Evolutionary conservation across 306 rosid species (phyloP).

Genomic region (Prunus mira): DNA sequence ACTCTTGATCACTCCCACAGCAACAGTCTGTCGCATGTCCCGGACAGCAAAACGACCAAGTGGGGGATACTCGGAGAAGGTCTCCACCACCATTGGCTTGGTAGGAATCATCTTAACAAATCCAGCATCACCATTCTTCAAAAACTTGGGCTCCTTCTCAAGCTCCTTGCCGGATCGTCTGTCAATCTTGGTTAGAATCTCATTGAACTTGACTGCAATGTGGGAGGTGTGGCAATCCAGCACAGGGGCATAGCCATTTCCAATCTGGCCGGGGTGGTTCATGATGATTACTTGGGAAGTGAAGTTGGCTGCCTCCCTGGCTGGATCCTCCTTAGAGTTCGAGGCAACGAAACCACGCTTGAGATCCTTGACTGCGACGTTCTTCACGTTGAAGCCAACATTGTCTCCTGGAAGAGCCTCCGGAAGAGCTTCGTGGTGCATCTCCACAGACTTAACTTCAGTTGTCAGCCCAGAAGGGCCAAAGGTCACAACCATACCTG

Average conservation of each 20-base stretch:
- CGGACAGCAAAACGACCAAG: slow-evolving; percentile 91
- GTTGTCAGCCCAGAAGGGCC: slow-evolving; percentile 74
- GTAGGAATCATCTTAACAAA: slow-evolving; percentile 83
- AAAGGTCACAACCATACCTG: slow-evolving; percentile 69
- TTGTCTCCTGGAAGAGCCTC: slow-evolving; percentile 92
- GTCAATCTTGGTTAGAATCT: slow-evolving; percentile 80
- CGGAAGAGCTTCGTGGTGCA: slow-evolving; percentile 80
- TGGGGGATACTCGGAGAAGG: slow-evolving; percentile 78
- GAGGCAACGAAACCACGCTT: slow-evolving; percentile 94
- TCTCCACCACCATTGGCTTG: slow-evolving; percentile 92
- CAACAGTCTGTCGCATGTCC: slow-evolving; percentile 94
- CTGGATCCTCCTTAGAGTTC: slow-evolving; percentile 91
- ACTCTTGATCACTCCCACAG: slow-evolving; percentile 83
- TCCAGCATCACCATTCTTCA: slow-evolving; percentile 93
- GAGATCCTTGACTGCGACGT: slow-evolving; percentile 91
- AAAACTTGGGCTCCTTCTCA: slow-evolving; percentile 85
- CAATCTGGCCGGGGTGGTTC: slow-evolving; percentile 96
- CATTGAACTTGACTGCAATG: slow-evolving; percentile 81
- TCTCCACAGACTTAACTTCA: slow-evolving; percentile 88
- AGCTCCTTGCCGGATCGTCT: slow-evolving; percentile 87
- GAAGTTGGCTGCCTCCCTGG: slow-evolving; percentile 88
- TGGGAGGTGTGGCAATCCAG: slow-evolving; percentile 88
- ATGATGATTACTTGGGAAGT: slow-evolving; percentile 83
- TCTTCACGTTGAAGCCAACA: slow-evolving; percentile 91
- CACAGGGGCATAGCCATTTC: slow-evolving; percentile 87